These are phyloP conservation scores for Colletotrichum lentis DNA, from an alignment of 2,329 filamentous ascomycete species.

Conservation along the genomic window DNA sequence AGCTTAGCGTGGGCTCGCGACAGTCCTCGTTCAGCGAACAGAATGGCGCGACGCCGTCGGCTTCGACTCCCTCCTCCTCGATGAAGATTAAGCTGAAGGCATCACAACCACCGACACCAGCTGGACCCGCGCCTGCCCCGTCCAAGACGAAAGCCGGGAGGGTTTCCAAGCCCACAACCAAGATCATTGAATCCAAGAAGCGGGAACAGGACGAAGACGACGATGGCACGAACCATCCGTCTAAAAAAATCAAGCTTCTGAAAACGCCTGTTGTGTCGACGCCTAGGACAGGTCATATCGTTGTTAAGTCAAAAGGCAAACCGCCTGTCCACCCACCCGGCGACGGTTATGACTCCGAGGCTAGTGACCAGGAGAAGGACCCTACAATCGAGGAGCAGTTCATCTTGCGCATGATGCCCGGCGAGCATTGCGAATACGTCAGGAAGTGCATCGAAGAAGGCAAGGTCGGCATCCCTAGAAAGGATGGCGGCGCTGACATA, in stretches of 20 bases:
- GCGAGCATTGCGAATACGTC: conserved; percentile 85
- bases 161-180: conserved; percentile 66
- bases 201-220: conserved; percentile 65
- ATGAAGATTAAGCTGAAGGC: conserved; percentile 53
- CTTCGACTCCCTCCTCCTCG: conserved; percentile 37
- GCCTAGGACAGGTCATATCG: conserved; percentile 48
- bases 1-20: conserved; percentile 40
- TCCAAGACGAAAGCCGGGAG: conserved; percentile 68
- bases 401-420: conserved; percentile 86
- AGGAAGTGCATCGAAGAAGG: conserved; percentile 77
- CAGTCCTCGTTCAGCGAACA: conserved; percentile 38
- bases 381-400: conserved; percentile 91
- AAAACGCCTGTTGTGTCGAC: conserved; percentile 45
- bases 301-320: conserved; percentile 72
- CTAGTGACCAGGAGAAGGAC: conserved; percentile 86
- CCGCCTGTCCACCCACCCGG: conserved; percentile 75
- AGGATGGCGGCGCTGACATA: conserved; percentile 77
- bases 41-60: conserved; percentile 37
- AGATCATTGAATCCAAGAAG: conserved; percentile 67
- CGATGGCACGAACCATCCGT: conserved; percentile 52
- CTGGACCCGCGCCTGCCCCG: conserved; percentile 43
- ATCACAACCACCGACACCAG: conserved; percentile 52
- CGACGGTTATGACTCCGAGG: conserved; percentile 95
- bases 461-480: conserved; percentile 73
- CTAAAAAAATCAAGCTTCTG: conserved; percentile 64